Percentiles rank a stretch among this genome's conserved stretches.
These are phyloP conservation scores for Acrocalymma vagum DNA, from an alignment of 2,329 filamentous ascomycete genomes.

Conservation along the genomic window DNA sequence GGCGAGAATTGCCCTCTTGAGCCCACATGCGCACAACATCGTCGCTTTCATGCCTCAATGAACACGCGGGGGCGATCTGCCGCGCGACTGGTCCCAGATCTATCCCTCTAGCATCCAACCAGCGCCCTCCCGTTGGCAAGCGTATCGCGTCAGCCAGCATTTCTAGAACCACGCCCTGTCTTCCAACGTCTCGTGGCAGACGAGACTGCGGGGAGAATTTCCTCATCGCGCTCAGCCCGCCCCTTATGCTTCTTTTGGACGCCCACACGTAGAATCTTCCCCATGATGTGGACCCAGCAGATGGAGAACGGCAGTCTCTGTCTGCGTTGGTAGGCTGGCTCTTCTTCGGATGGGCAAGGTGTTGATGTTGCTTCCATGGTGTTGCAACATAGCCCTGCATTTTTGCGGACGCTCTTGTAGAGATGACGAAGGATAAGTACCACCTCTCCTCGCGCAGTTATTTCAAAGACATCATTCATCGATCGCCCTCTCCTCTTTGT, in stretches of 20 bases:
- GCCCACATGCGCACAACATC: constrained; percentile 14
- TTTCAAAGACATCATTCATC: constrained; percentile 10
- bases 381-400: constrained; percentile 8
- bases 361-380: constrained; percentile 10
- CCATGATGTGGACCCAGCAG: constrained; percentile 24
- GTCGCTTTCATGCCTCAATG: constrained; percentile 13
- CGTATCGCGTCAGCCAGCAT: constrained; percentile 16
- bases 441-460: constrained; percentile 9
- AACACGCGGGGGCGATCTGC: constrained; percentile 20
- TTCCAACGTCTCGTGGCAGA: constrained; percentile 9
- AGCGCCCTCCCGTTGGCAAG: constrained; percentile 16
- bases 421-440: constrained; percentile 31
- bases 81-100: constrained; percentile 18
- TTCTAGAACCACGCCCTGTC: constrained; percentile 29
- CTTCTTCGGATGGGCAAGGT: constrained; percentile 19
- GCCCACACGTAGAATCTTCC: constrained; percentile 19
- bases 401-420: constrained; percentile 4
- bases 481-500: constrained; percentile 5
- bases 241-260: constrained; percentile 18
- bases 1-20: constrained; percentile 39
- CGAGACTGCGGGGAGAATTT: constrained; percentile 43
- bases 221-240: constrained; percentile 28
- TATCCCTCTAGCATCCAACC: constrained; percentile 29
- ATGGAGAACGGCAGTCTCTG: constrained; percentile 25
- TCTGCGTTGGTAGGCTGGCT: constrained; percentile 27